Evolutionary conservation across 257 asterid species (phyloP), one percentile per base, ranked within the genome.

Genomic region (Primulina tabacum): DNA sequence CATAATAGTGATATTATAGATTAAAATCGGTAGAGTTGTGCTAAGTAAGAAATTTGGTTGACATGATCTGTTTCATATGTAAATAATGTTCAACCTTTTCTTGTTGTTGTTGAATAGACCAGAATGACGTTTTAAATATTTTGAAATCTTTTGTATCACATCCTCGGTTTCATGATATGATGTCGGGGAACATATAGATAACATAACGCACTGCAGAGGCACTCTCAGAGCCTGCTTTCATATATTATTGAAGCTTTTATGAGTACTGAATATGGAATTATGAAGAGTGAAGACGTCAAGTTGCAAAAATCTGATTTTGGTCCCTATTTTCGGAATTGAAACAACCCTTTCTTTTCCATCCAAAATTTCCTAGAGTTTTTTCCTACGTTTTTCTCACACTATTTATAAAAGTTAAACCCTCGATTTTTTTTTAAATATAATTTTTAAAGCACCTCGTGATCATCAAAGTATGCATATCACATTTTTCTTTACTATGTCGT

Each of bases 261-360:
- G 56, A 26, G 38, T 2, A 47, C 8, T 57, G 37, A 37, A 70
- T 16, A 26, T 59, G 61, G 38, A 52, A 55, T 62, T 34, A 62
- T 55, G 10, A 52, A 18, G 40, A 35, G 6, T 38, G 4, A 58
- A 71, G 35, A 56, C 37, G 61, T 4, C 34, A 47, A 73, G 16
- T 70, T 60, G 34, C 12, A 72, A 76, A 74, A 64, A 61, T 38
- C 32, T 65, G 69, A 74, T 73, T 43, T 64, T 76, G 12, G 35
- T 47, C 73, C 73, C 21, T 24, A 24, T 65, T 71, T 65, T 74
- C 67, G 67, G 14, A 53, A 26, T 24, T 24, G 73, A 60, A 74
- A 78, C 60, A 43, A 68, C 71, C 69, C 60, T 57, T 53, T 69
- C 29, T 61, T 60, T 56, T 69, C 71, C 58, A 70, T 78, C 72